Conservation (phyloP, 225 moss, liverwort and hornwort species). For the Asterella californica region DNA sequence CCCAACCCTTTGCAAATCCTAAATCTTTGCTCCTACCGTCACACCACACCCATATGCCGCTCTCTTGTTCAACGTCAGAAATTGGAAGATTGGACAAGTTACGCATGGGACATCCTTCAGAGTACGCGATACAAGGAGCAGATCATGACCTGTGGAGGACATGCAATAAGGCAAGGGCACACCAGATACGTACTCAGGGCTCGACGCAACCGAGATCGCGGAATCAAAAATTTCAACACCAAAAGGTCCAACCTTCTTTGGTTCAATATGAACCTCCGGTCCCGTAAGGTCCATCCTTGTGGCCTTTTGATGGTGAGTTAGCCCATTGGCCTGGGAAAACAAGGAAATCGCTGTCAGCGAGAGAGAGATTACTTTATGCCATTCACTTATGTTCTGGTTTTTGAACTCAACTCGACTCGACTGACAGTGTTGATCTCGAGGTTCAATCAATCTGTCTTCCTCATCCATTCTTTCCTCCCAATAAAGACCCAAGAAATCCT, state of each 20-base stretch:
- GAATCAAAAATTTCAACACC: constrained; percentile 88
- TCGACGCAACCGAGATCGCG: constrained; percentile 64
- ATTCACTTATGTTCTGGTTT: too few species aligned
- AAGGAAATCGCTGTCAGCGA: not conserved
- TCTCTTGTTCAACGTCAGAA: too few species aligned
- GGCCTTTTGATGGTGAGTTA: constrained; percentile 73
- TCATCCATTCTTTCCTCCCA: too few species aligned
- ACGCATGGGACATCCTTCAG: too few species aligned
- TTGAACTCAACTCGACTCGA: not conserved
- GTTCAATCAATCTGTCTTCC: not conserved
- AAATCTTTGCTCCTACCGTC: too few species aligned
- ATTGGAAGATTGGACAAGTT: too few species aligned
- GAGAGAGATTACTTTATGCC: too few species aligned
- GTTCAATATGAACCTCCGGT: constrained; percentile 33
- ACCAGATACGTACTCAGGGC: constrained; percentile 47
- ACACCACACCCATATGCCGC: too few species aligned
- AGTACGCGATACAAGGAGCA: too few species aligned
- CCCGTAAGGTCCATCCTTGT: constrained; percentile 61
- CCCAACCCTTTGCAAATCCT: too few species aligned
- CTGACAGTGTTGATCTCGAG: not conserved
- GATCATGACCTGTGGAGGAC: not conserved
- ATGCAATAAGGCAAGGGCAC: not conserved
- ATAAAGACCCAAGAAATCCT: not conserved
- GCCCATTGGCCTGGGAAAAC: constrained; percentile 63
- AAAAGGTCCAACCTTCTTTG: constrained; percentile 88